phyloP scores from a whole-genome alignment of 129 eudicot species.

The Helianthus tuberosus region DNA sequence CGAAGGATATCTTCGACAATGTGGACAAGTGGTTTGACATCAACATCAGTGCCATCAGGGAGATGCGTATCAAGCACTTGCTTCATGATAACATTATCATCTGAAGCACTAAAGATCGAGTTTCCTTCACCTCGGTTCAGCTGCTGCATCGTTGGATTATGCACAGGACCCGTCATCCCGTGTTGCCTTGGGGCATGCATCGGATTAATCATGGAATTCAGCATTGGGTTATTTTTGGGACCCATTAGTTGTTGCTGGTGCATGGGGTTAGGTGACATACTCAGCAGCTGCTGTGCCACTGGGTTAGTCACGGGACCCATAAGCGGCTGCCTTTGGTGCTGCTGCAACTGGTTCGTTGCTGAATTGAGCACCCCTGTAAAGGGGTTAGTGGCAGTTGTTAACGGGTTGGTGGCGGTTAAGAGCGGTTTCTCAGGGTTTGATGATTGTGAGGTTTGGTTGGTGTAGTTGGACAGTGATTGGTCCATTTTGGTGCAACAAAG shows the following conservation, averaged over 20 bases:
- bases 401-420: slow-evolving; percentile 21
- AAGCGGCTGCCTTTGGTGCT: slow-evolving; percentile 14
- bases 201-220: slow-evolving; percentile 18
- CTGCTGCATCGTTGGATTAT: slow-evolving; percentile 32
- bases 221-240: slow-evolving; percentile 36
- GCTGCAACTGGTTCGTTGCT: slow-evolving; percentile 23
- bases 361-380: slow-evolving; percentile 24
- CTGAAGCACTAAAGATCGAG: slow-evolving; percentile 51
- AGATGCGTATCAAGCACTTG: slow-evolving; percentile 54
- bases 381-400: slow-evolving; percentile 18
- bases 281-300: slow-evolving; percentile 31
- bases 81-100: slow-evolving; percentile 60
- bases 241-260: slow-evolving; percentile 33
- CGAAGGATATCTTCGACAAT: slow-evolving; percentile 55
- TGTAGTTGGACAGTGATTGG: slow-evolving; percentile 33
- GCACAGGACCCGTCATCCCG: slow-evolving; percentile 20
- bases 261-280: slow-evolving; percentile 27
- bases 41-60: slow-evolving; percentile 58
- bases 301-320: slow-evolving; percentile 38
- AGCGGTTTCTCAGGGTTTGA: slow-evolving; percentile 36
- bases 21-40: slow-evolving; percentile 58
- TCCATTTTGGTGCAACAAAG: background rate
- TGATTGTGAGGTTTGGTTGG: slow-evolving; percentile 25
- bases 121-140: slow-evolving; percentile 39
- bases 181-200: slow-evolving; percentile 29